Conservation (phyloP, 2,329 filamentous ascomycete genomes). For the Elsinoe australis region DNA sequence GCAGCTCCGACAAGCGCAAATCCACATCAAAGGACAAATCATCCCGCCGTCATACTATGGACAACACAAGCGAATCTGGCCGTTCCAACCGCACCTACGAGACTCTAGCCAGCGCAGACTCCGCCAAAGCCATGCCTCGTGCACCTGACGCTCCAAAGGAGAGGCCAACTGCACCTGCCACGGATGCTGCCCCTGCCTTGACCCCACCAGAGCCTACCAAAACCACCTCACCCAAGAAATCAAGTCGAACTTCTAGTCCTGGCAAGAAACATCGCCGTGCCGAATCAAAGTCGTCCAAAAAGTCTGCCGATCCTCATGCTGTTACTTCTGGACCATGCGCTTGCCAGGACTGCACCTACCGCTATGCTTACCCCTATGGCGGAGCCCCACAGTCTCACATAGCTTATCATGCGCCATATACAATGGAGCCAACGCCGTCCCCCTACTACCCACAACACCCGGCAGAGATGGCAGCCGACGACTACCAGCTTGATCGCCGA, state of each 20-base stretch:
- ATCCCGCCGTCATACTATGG: background rate
- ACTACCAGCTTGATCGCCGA: background rate
- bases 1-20: background rate
- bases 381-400: background rate
- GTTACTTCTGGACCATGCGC: background rate
- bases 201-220: background rate
- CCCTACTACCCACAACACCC: background rate
- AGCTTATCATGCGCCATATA: background rate
- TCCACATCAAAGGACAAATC: background rate
- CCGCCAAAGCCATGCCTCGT: conserved; percentile 10
- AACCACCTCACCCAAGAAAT: conserved; percentile 1
- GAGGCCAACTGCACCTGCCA: background rate
- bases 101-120: conserved; percentile 12
- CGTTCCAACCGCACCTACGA: conserved; percentile 12
- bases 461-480: background rate
- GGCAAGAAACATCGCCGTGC: conserved; percentile 11
- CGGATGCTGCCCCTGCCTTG: background rate
- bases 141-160: conserved; percentile 7
- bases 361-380: background rate
- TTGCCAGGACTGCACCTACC: background rate
- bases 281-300: conserved; percentile 13
- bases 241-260: conserved; percentile 10
- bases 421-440: background rate
- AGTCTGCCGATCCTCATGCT: background rate
- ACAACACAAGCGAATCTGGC: conserved; percentile 13